These are phyloP conservation scores for Luzula sylvatica DNA, from an alignment of 176 grass and related monocot species.

Conservation along the genomic window DNA sequence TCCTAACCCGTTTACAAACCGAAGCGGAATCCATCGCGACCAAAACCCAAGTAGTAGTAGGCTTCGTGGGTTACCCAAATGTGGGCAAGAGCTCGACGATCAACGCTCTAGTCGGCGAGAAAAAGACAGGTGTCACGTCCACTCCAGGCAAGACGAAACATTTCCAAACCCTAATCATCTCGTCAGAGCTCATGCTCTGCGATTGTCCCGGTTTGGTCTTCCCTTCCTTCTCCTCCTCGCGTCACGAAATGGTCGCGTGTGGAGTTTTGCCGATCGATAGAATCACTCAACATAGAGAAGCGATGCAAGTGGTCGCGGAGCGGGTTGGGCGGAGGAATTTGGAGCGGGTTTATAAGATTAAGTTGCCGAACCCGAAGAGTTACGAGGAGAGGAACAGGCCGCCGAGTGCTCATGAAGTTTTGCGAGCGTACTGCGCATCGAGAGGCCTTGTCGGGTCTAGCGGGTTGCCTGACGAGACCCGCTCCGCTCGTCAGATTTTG, in stretches of 20 bases:
- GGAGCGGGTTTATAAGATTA: constrained; percentile 62
- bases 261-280: constrained; percentile 81
- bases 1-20: constrained; percentile 61
- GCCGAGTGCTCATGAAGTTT: constrained; percentile 46
- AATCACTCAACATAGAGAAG: constrained; percentile 74
- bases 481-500: constrained; percentile 65
- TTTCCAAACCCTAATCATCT: constrained; percentile 94
- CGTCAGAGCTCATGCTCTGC: constrained; percentile 70
- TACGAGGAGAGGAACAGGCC: constrained; percentile 60
- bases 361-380: constrained; percentile 51
- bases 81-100: constrained; percentile 97
- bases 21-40: constrained; percentile 61
- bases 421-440: constrained; percentile 64
- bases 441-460: constrained; percentile 69
- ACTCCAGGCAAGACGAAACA: constrained; percentile 97
- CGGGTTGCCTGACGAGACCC: constrained; percentile 72
- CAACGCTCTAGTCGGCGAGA: constrained; percentile 83
- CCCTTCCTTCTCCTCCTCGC: constrained; percentile 90
- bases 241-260: constrained; percentile 92
- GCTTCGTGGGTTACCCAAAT: constrained; percentile 98
- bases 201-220: constrained; percentile 93
- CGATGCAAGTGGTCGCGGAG: constrained; percentile 69
- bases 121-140: constrained; percentile 78
- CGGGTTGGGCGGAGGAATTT: constrained; percentile 45
- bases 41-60: constrained; percentile 67